Base-by-base conservation (phyloP, 2,329 filamentous ascomycete species). In the Curvularia verruculosa region DNA sequence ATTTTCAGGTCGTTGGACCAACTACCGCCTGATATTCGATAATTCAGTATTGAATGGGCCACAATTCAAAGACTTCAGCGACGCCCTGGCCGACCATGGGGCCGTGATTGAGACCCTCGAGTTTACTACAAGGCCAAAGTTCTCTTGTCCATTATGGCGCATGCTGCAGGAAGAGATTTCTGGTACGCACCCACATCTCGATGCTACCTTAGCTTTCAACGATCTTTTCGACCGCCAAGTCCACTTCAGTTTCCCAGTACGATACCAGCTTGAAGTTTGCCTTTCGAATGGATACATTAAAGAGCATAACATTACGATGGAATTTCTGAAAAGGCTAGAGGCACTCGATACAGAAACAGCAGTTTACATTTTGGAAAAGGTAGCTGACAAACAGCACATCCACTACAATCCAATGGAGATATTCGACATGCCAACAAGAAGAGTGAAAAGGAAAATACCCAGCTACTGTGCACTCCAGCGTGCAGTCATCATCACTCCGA, bases 231-330 rank as follows among this genome's bases (percentile, higher is more conserved):
- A 58, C n/a, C 48, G 55, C 18, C 65, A 66, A 12, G 46, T 71
- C 9, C 63, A 70, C 36, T 54, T 63, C 63, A 77, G 52, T 0
- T 97, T 92, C 59, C 78, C 86, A 0, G 85, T 96, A 1, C 85
- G 91, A 15, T 99, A 98, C 70, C 92, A 96, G 72, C 84, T 99
- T 0, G 94, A 99, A 74, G 93, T 92, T 0, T 98, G 94, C 71
- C 83, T 98, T n/a, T 96, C 93, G 0, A 85, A 89, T 26, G 87
- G 88, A 0, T 81, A 87, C 23, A 78, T 99, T 12, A 89, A 88
- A 51, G 94, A 97, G 73, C 85, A 91, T 70, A 89, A 84, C 45
- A 83, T 98, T 43, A 83, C 80, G 1, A 72, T 76, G 1, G 82
- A 85, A 2, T 98, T 98, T 63, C 77, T 96, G 2, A 72, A 81